Evolutionary conservation across 1,284 basidiomycete genomes (phyloP).

Genomic region (Salmacisia buchloeana): DNA sequence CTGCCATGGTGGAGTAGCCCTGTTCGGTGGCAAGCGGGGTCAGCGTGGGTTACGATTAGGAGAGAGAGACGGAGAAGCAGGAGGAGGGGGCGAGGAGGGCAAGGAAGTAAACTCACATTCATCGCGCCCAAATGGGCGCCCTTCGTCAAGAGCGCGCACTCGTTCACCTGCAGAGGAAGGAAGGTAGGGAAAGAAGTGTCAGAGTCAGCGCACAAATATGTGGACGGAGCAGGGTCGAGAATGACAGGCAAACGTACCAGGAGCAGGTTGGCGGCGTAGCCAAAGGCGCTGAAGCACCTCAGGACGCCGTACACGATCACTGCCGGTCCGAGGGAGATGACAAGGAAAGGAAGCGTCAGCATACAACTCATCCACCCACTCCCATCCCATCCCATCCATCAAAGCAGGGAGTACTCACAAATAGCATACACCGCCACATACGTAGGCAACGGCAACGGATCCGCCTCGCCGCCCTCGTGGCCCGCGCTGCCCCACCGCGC

Average conservation of each 20-base stretch:
- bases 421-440: constrained; percentile 16
- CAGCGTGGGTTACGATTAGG: too few relatives aligned
- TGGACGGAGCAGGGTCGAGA: too few relatives aligned
- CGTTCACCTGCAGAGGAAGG: constrained; percentile 28
- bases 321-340: neutral
- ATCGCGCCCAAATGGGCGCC: constrained; percentile 21
- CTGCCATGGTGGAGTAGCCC: constrained; percentile 28
- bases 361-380: too few relatives aligned
- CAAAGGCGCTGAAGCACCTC: neutral
- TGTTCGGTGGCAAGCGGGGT: too few relatives aligned
- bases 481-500: constrained; percentile 6
- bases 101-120: constrained; percentile 14
- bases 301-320: constrained; percentile 21
- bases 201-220: too few relatives aligned
- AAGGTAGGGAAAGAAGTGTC: constrained; percentile 5
- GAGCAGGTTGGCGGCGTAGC: neutral
- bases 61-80: neutral
- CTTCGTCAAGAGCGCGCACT: constrained; percentile 18
- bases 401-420: constrained; percentile 23
- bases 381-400: too few relatives aligned
- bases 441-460: constrained; percentile 12
- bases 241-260: too few relatives aligned
- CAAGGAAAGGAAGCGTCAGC: too few relatives aligned
- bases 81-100: neutral
- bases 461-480: constrained; percentile 1